Evolutionary conservation across 2,329 filamentous ascomycete species (phyloP).

Genomic region (Davidsoniella eucalypti): DNA sequence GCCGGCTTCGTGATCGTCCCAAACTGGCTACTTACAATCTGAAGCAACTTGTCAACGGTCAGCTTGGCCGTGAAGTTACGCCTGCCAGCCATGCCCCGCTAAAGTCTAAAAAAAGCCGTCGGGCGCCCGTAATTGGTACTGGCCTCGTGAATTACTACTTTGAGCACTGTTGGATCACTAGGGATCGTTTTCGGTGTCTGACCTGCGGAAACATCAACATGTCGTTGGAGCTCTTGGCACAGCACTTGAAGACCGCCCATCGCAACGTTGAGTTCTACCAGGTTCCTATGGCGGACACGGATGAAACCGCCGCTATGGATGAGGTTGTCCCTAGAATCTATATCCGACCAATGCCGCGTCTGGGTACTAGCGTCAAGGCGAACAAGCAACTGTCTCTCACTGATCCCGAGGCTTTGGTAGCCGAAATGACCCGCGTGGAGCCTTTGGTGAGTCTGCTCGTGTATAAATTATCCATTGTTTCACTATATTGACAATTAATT

Average conservation of each 20-base stretch:
- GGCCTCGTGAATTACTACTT: slow-evolving; percentile 30
- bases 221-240: slow-evolving; percentile 30
- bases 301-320: slow-evolving; percentile 23
- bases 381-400: background rate
- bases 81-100: background rate
- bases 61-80: background rate
- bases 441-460: background rate
- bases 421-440: background rate
- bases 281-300: slow-evolving; percentile 23
- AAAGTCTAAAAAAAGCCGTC: background rate
- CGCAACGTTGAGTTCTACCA: slow-evolving; percentile 1
- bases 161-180: slow-evolving; percentile 27
- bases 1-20: background rate
- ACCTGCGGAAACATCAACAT: slow-evolving; percentile 32
- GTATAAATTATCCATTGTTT: background rate
- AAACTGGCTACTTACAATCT: slow-evolving; percentile 31
- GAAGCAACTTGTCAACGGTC: slow-evolving; percentile 35
- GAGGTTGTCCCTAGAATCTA: slow-evolving; percentile 21
- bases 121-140: background rate
- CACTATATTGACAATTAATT: background rate
- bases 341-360: slow-evolving; percentile 3
- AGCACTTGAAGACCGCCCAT: slow-evolving; percentile 24
- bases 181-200: slow-evolving; percentile 35
- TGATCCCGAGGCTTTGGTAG: background rate
- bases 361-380: background rate